These are phyloP conservation scores for Ilex asprella DNA, from an alignment of 257 asterid genomes.

Conservation along the genomic window DNA sequence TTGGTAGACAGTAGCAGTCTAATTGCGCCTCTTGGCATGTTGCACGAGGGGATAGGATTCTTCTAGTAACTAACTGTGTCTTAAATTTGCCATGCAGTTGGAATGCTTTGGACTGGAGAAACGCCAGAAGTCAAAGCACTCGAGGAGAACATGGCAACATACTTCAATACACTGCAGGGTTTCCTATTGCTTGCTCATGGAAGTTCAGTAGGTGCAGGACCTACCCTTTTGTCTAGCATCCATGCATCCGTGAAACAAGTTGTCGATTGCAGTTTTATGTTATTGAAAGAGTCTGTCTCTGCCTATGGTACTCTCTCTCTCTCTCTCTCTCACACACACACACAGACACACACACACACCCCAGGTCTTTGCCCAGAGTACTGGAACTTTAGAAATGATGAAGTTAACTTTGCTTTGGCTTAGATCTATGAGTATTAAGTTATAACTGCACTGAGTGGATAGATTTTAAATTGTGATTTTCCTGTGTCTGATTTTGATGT, in stretches of 20 bases:
- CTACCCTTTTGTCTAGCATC: constrained; percentile 68
- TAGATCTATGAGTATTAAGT: too few relatives aligned
- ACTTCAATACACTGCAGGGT: constrained; percentile 80
- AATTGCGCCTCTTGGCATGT: neutral
- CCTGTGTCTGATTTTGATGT: too few relatives aligned
- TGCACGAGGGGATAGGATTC: neutral
- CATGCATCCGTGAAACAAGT: constrained; percentile 62
- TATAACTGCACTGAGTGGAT: too few relatives aligned
- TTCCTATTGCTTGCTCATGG: constrained; percentile 71
- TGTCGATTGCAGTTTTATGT: constrained; percentile 68
- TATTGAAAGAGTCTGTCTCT: constrained; percentile 68
- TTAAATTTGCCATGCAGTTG: constrained; percentile 40
- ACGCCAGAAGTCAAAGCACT: constrained; percentile 59
- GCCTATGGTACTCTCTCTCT: constrained; percentile 48
- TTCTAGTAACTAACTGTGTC: neutral
- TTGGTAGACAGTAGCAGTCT: too few relatives aligned
- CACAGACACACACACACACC: neutral
- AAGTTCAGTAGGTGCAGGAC: constrained; percentile 71
- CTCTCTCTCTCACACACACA: constrained; percentile 1
- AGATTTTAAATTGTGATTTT: too few relatives aligned
- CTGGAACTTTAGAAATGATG: too few relatives aligned
- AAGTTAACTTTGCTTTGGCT: too few relatives aligned
- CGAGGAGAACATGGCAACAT: constrained; percentile 75
- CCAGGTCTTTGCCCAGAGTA: neutral
- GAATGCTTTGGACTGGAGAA: constrained; percentile 89